Evolutionary conservation across 1,284 basidiomycete genomes (phyloP).

Genomic region (Polyporus tsugae): DNA sequence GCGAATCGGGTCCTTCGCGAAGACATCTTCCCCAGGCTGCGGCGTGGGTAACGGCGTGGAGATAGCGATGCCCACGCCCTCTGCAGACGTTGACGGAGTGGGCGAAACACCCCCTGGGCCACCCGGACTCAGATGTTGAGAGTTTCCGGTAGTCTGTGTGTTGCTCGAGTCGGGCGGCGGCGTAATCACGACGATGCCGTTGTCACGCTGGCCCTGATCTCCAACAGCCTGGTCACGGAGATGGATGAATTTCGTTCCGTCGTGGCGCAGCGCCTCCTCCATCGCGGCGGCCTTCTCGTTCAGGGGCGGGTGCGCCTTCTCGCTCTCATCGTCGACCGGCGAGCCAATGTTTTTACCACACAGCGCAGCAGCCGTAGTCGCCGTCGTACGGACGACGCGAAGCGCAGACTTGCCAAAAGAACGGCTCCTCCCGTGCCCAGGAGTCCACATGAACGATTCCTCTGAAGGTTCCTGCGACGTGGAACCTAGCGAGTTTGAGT

Average conservation of each 20-base stretch:
- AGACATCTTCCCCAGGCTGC: slow-evolving; percentile 41
- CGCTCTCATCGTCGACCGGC: slow-evolving; percentile 26
- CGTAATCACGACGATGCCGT: slow-evolving; percentile 36
- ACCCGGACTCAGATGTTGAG: slow-evolving; percentile 18
- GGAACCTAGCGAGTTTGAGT: slow-evolving; percentile 46
- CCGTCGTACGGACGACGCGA: slow-evolving; percentile 45
- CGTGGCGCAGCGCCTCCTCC: slow-evolving; percentile 52
- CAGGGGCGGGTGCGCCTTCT: slow-evolving; percentile 36
- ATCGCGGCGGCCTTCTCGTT: slow-evolving; percentile 48
- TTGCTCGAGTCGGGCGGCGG: slow-evolving; percentile 11
- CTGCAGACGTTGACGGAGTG: slow-evolving; percentile 42
- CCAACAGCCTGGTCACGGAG: slow-evolving; percentile 38
- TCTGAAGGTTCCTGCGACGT: slow-evolving; percentile 46
- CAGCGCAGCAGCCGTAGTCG: slow-evolving; percentile 49
- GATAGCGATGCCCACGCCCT: slow-evolving; percentile 70
- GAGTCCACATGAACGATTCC: slow-evolving; percentile 38
- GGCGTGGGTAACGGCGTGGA: slow-evolving; percentile 59
- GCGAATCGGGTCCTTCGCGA: slow-evolving; percentile 44
- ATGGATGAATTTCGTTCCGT: slow-evolving; percentile 54
- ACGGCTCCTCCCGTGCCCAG: slow-evolving; percentile 60
- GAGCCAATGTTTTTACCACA: slow-evolving; percentile 37
- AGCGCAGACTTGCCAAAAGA: slow-evolving; percentile 68
- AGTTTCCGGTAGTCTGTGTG: not conserved
- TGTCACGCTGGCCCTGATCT: slow-evolving; percentile 28
- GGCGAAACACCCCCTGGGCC: slow-evolving; percentile 39